Conservation (phyloP, 805 yeast species). For the Candida manassasensis region DNA sequence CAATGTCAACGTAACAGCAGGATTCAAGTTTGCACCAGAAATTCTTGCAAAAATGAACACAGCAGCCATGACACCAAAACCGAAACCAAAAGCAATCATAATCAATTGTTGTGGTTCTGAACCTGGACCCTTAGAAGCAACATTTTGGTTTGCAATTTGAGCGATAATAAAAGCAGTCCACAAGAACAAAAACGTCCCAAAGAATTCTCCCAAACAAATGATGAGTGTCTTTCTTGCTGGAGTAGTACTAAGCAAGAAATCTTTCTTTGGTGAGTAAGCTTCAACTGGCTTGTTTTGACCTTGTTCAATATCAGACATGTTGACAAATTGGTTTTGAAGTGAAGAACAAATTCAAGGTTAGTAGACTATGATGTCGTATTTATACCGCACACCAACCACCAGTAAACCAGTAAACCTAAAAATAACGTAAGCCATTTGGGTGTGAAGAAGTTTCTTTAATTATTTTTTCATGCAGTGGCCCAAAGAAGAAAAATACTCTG, state of each 20-base stretch:
- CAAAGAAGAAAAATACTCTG: too few relatives aligned
- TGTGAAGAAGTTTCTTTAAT: too few relatives aligned
- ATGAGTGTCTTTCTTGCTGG: slow-evolving; percentile 49
- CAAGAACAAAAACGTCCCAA: slow-evolving; percentile 80
- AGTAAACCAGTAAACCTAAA: too few relatives aligned
- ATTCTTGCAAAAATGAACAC: slow-evolving; percentile 67
- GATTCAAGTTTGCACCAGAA: slow-evolving; percentile 88
- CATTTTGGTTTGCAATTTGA: slow-evolving; percentile 68
- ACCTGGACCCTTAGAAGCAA: slow-evolving; percentile 21
- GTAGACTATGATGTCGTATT: too few relatives aligned
- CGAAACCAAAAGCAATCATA: slow-evolving; percentile 84
- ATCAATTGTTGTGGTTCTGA: slow-evolving; percentile 64
- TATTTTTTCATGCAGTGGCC: too few relatives aligned
- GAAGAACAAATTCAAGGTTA: too few relatives aligned
- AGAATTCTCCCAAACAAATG: slow-evolving; percentile 75
- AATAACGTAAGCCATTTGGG: too few relatives aligned
- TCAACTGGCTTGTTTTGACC: slow-evolving; percentile 21
- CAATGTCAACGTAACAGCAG: slow-evolving; percentile 76
- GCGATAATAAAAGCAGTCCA: slow-evolving; percentile 82
- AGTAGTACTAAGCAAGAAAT: slow-evolving; percentile 12
- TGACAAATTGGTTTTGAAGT: background rate
- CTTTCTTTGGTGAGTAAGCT: slow-evolving; percentile 22
- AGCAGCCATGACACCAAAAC: slow-evolving; percentile 75
- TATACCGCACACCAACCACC: too few relatives aligned
- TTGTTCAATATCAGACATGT: slow-evolving; percentile 24